phyloP scores from a whole-genome alignment of 192 early-diverging fungal genomes.

The Polychytrium aggregatum region DNA sequence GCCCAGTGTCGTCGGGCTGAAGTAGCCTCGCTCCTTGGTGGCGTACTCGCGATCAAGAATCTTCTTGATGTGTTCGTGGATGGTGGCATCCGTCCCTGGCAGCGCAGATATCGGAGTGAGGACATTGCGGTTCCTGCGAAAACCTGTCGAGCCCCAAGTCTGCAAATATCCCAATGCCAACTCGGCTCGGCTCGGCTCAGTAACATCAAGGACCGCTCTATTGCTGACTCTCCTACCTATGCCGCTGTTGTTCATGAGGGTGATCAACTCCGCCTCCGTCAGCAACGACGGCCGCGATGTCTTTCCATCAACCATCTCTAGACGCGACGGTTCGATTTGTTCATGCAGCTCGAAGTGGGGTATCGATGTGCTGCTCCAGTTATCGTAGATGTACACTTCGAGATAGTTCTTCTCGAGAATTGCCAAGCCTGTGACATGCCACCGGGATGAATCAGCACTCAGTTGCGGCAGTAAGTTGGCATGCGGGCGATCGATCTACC shows the following conservation, averaged over 20 bases:
- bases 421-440: conserved; percentile 44
- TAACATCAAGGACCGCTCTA: no score
- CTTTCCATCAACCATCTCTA: conserved; percentile 53
- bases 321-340: conserved; percentile 48
- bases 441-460: not conserved
- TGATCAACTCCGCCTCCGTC: conserved; percentile 78
- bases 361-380: conserved; percentile 66
- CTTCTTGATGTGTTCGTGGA: conserved; percentile 90
- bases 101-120: not conserved
- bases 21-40: conserved; percentile 39
- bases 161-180: conserved; percentile 7
- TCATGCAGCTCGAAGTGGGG: conserved; percentile 62
- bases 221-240: conserved; percentile 81
- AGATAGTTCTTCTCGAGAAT: conserved; percentile 82
- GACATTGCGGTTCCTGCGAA: not conserved
- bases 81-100: conserved; percentile 89
- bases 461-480: not conserved
- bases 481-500: conserved; percentile 19
- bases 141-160: not conserved
- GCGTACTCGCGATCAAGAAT: conserved; percentile 82
- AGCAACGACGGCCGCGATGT: conserved; percentile 68
- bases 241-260: conserved; percentile 82
- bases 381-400: conserved; percentile 85
- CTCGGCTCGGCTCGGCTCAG: no score
- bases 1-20: conserved; percentile 71